A percentile compares a stretch with the other conserved stretches of the same genome.
phyloP scores from a whole-genome alignment of 1,139 yeast species.

The Saccharomyces pastorianus region DNA sequence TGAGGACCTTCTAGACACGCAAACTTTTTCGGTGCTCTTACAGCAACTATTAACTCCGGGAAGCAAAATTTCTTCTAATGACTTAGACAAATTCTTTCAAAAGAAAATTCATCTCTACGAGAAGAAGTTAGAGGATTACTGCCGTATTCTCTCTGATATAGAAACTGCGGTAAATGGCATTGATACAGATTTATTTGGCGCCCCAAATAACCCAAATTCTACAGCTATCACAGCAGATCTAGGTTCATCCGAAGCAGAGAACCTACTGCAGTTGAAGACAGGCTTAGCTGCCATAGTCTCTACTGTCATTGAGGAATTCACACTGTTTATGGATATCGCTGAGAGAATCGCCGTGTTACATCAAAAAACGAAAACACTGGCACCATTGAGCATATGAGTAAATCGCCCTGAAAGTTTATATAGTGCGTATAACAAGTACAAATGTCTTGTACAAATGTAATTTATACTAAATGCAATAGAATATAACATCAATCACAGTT shows the following conservation, averaged over 20 bases:
- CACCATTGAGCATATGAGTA: conserved; percentile 7
- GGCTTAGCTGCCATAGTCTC: conserved; percentile 27
- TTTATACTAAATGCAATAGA: neutral
- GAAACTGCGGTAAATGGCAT: conserved; percentile 71
- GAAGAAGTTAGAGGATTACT: conserved; percentile 58
- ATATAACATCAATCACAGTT: neutral
- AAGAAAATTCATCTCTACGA: conserved; percentile 45
- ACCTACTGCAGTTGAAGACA: conserved; percentile 19
- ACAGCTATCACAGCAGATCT: conserved; percentile 2
- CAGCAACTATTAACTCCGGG: conserved; percentile 64
- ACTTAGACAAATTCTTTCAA: conserved; percentile 48
- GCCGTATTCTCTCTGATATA: conserved; percentile 56
- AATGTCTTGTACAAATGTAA: neutral
- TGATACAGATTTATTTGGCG: conserved; percentile 37
- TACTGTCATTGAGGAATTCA: conserved; percentile 75
- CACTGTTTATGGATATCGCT: conserved; percentile 82
- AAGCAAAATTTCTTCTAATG: conserved; percentile 50
- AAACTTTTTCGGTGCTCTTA: conserved; percentile 56
- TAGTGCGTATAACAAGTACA: neutral
- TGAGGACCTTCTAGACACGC: conserved; percentile 46
- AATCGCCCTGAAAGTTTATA: neutral
- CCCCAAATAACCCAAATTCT: conserved; percentile 7
- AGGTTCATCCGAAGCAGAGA: conserved; percentile 6
- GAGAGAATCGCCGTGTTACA: conserved; percentile 86
- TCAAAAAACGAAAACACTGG: conserved; percentile 48